Evolutionary conservation across 495 filamentous ascomycete genomes (phyloP), one percentile per base, ranked within the genome.

Genomic region (Ascobolus immersus): DNA sequence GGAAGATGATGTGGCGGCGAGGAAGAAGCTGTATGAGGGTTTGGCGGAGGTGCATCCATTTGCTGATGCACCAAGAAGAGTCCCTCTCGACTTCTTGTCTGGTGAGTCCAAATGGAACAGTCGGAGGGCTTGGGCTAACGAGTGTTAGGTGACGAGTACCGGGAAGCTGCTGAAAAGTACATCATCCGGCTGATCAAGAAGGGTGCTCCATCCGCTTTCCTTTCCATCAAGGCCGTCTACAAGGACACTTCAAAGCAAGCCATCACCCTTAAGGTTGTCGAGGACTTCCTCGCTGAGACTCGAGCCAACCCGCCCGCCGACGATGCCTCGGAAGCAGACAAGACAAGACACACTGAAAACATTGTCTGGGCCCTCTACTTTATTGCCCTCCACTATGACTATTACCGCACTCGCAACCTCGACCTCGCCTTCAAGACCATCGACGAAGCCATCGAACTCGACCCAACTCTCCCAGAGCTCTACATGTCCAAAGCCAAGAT

Each of bases 311-410:
- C 44, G 4, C 19, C 36, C 36, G 22, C 42, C 38, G 33, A 59
- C 52, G 37, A 54, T 45, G 69, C 69, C 36, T 64, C 60, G 9
- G 62, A 69, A 41, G 47, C 54, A 10, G 63, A 63, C 34, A 64
- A 58, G 25, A 60, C 71, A 18, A 52, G 55, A 32, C 34, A 35
- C 4, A 49, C 56, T 32, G 66, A 69, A 33, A 84, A 82, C 44
- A 59, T 71, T 32, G 60, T 75, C 5, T 77, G 81, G 8, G 73
- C 72, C 3, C 66, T 76, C 26, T 93, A 86, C 48, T 99, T 89
- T 59, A 67, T 99, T 33, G 78, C 79, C 4, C 89, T 94, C 45
- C 86, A 99, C 53, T 92, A 91, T 58, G 81, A 91, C 53, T 93
- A 90, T 47, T 61, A 77, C 51, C 61, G 79, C 34, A 90, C 75